Evolutionary conservation across 768 basidiomycete genomes (phyloP).

Genomic region (Pholiota conissans): DNA sequence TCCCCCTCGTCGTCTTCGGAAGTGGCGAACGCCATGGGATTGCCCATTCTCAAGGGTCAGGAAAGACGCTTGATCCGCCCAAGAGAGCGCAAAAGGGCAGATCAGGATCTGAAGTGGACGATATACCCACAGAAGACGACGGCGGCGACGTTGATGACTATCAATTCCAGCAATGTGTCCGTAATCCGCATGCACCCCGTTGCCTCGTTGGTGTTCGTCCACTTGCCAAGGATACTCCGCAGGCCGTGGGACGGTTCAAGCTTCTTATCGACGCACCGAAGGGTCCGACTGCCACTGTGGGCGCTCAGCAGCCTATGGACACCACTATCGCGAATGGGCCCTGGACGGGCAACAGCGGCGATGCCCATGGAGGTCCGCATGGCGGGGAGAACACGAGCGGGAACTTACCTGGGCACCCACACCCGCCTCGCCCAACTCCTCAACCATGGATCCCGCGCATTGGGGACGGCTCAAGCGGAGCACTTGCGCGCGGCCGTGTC

Average conservation of each 20-base stretch:
- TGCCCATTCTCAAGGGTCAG: neutral
- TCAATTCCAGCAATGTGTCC: constrained; percentile 14
- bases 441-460: neutral
- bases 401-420: neutral
- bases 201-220: constrained; percentile 65
- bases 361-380: too few species aligned
- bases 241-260: constrained; percentile 32
- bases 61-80: neutral
- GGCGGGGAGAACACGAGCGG: constrained; percentile 13
- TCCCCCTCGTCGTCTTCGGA: constrained; percentile 79
- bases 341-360: neutral
- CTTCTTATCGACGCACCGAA: constrained; percentile 60
- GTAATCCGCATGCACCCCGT: constrained; percentile 26
- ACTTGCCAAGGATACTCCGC: constrained; percentile 39
- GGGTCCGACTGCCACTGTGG: constrained; percentile 1
- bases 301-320: constrained; percentile 17
- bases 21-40: constrained; percentile 14
- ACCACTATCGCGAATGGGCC: neutral
- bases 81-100: constrained; percentile 6
- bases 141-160: constrained; percentile 13
- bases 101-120: constrained; percentile 20
- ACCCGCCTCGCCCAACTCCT: neutral
- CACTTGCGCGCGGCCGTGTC: neutral
- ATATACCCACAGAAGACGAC: too few species aligned
- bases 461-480: neutral